Conservation (phyloP, 345 rosid species). For the Xanthoceras sorbifolium region DNA sequence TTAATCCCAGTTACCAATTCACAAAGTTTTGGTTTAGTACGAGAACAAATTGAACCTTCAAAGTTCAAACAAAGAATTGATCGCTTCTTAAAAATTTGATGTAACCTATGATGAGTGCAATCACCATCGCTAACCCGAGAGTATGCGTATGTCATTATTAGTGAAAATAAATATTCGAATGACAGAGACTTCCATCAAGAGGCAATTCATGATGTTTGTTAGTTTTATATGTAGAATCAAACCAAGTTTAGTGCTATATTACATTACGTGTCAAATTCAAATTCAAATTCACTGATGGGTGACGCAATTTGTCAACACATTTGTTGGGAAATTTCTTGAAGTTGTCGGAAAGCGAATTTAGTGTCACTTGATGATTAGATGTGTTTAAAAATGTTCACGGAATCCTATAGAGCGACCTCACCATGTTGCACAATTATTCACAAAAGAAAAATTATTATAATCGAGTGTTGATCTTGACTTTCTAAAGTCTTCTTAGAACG, state of each 20-base stretch:
- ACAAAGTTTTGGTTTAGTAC: not conserved
- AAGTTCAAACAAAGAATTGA: not conserved
- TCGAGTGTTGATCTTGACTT: conserved; percentile 10
- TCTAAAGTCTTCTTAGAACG: not conserved
- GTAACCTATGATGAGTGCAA: not conserved
- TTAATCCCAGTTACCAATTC: not conserved
- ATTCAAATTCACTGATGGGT: not conserved
- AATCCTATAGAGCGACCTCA: not conserved
- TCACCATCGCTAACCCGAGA: not conserved
- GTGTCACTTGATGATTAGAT: conserved; percentile 11
- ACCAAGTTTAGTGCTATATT: conserved; percentile 13
- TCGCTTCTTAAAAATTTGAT: not conserved
- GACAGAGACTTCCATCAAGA: conserved; percentile 13
- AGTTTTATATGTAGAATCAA: conserved; percentile 6
- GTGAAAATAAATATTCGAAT: not conserved
- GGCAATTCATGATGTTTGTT: not conserved
- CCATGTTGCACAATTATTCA: conserved; percentile 10
- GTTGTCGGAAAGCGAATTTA: not conserved
- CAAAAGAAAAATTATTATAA: conserved; percentile 12
- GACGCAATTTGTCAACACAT: not conserved
- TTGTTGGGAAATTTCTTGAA: not conserved
- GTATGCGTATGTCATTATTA: not conserved
- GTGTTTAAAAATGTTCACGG: not conserved
- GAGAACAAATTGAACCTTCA: not conserved
- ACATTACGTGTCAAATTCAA: conserved; percentile 9